A percentile compares a stretch with the other conserved stretches of the same genome.
Conservation (phyloP, 345 rosid genomes). For the Lenwebbia sp. region DNA sequence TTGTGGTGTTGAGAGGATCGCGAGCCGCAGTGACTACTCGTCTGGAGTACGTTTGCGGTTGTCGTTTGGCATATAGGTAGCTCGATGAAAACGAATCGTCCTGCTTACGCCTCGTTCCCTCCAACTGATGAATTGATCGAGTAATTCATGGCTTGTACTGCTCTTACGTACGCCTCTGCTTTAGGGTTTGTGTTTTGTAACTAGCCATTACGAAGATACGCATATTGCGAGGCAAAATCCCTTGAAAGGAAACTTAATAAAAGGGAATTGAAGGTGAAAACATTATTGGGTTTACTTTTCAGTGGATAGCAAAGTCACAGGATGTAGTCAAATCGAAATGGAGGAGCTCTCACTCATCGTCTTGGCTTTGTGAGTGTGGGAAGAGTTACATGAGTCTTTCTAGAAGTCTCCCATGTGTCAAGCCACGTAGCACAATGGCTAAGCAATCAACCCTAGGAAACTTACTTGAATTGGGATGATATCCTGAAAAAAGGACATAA, state of each 20-base stretch:
- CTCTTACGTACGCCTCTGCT: not conserved
- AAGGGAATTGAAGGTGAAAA: not conserved
- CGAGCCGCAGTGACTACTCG: not conserved
- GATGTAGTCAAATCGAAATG: not conserved
- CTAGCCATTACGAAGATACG: not conserved
- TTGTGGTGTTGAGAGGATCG: not conserved
- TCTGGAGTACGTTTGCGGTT: not conserved
- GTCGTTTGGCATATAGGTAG: not conserved
- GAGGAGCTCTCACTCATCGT: not conserved
- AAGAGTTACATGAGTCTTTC: not conserved
- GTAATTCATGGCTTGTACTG: not conserved
- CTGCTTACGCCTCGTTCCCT: not conserved
- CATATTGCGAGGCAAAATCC: not conserved
- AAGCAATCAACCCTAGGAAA: not conserved
- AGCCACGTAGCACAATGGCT: not conserved
- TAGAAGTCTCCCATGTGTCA: not conserved
- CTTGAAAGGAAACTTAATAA: not conserved
- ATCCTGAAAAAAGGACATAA: not conserved
- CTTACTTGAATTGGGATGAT: not conserved
- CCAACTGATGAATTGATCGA: not conserved
- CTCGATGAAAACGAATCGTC: not conserved
- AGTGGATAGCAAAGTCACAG: not conserved
- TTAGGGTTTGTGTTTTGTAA: not conserved
- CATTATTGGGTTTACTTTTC: not conserved
- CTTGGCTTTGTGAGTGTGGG: not conserved